phyloP scores from a whole-genome alignment of 371 early-diverging fungal species.

The Apophysomyces variabilis region DNA sequence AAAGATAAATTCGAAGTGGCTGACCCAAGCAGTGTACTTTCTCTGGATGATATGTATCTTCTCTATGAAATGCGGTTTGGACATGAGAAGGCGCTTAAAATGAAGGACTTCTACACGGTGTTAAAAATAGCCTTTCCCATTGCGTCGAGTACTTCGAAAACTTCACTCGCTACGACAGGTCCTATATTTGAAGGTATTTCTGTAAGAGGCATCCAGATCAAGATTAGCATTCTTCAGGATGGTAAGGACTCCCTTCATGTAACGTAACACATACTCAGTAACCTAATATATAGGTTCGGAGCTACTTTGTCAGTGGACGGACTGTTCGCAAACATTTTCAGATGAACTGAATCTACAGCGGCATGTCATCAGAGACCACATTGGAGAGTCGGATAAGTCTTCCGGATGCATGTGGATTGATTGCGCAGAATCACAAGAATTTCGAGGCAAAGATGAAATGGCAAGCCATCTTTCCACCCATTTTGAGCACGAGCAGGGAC shows the following conservation, averaged over 20 bases:
- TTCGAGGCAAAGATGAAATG: slow-evolving; percentile 43
- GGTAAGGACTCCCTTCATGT: slow-evolving; percentile 25
- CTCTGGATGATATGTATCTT: slow-evolving; percentile 50
- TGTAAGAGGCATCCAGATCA: slow-evolving; percentile 38
- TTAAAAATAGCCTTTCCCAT: slow-evolving; percentile 47
- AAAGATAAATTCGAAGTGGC: slow-evolving; percentile 55
- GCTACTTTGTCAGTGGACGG: slow-evolving; percentile 54
- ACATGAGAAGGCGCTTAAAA: slow-evolving; percentile 46
- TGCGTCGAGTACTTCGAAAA: slow-evolving; percentile 15
- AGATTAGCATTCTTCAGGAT: slow-evolving; percentile 37
- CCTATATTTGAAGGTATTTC: slow-evolving; percentile 36
- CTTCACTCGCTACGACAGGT: slow-evolving; percentile 12
- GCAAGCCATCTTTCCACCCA: slow-evolving; percentile 48
- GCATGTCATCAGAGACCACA: slow-evolving; percentile 54
- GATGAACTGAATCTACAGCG: slow-evolving; percentile 51
- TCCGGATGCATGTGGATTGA: slow-evolving; percentile 29
- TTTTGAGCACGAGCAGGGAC: slow-evolving; percentile 22
- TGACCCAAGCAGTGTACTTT: slow-evolving; percentile 36
- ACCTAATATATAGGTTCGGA: slow-evolving; percentile 27
- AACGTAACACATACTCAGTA: slow-evolving; percentile 7
- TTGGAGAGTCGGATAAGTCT: slow-evolving; percentile 11
- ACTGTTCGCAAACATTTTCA: slow-evolving; percentile 49
- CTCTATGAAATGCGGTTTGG: slow-evolving; percentile 52
- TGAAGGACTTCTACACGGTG: slow-evolving; percentile 49
- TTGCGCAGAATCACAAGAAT: slow-evolving; percentile 33